Conservation (phyloP, 352 stramenopile species). For the Phytophthora capsici region DNA sequence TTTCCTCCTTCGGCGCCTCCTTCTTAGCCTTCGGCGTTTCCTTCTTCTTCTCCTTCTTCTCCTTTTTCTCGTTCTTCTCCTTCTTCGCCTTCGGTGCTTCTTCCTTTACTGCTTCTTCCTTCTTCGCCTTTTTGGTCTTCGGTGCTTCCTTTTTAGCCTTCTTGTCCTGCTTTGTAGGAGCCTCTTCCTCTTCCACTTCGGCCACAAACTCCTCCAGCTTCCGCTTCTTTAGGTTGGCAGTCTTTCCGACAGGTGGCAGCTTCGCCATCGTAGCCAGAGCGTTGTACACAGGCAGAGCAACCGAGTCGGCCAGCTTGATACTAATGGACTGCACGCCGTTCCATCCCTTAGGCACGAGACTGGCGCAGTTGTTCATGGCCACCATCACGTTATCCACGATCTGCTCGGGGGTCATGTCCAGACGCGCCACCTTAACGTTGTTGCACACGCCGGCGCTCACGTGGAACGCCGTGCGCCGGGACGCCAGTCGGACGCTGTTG, state of each 20-base stretch:
- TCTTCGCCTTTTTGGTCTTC: constrained; percentile 42
- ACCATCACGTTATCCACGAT: constrained; percentile 84
- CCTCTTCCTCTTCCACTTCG: constrained; percentile 18
- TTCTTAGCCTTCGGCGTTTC: constrained; percentile 20
- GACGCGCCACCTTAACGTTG: constrained; percentile 87
- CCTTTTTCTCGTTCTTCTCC: constrained; percentile 39
- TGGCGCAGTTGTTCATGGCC: constrained; percentile 72
- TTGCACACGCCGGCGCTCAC: constrained; percentile 86
- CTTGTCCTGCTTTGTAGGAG: constrained; percentile 35
- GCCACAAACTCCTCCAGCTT: constrained; percentile 64
- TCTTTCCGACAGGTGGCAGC: constrained; percentile 63
- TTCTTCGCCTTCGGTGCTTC: constrained; percentile 21
- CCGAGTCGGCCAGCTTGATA: constrained; percentile 90
- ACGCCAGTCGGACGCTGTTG: constrained; percentile 47
- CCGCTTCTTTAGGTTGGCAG: constrained; percentile 62
- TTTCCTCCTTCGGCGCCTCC: constrained; percentile 18
- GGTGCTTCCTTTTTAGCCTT: constrained; percentile 18
- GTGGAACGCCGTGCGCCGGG: constrained; percentile 86
- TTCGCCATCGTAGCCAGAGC: constrained; percentile 65
- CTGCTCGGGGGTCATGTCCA: constrained; percentile 62
- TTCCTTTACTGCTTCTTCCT: constrained; percentile 26
- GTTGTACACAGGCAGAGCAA: constrained; percentile 93
- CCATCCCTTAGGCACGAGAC: constrained; percentile 90
- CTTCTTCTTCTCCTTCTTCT: constrained; percentile 39
- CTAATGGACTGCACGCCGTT: constrained; percentile 92